Percentiles rank a stretch among this genome's conserved stretches.
These are phyloP conservation scores for Stephania yunnanensis DNA, from an alignment of 164 flowering plant species.

Conservation along the genomic window DNA sequence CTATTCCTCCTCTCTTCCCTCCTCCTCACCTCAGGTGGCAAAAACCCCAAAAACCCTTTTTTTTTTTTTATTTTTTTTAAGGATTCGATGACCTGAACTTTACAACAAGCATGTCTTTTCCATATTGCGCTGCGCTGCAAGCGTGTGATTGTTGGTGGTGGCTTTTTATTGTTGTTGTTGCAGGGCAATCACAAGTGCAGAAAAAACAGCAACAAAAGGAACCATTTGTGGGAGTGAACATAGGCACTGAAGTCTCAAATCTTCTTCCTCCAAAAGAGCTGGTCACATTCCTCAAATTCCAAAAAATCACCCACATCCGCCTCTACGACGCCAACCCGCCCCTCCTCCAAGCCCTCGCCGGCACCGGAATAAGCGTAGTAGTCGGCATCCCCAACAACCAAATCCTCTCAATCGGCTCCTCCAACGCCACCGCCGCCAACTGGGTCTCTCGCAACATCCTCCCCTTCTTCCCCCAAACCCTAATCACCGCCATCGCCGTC, in stretches of 20 bases:
- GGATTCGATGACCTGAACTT: too few relatives aligned
- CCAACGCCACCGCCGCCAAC: constrained; percentile 77
- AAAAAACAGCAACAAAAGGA: constrained; percentile 15
- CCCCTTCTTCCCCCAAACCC: constrained; percentile 67
- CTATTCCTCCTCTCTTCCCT: constrained; percentile 14
- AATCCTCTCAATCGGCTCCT: constrained; percentile 74
- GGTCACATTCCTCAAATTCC: constrained; percentile 58
- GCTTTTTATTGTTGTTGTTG: too few relatives aligned
- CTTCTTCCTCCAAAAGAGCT: constrained; percentile 49
- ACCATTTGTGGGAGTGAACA: constrained; percentile 77
- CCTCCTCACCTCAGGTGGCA: constrained; percentile 5
- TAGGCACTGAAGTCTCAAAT: constrained; percentile 75
- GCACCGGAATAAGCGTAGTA: constrained; percentile 74
- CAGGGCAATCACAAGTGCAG: constrained; percentile 9
- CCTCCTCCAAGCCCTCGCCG: constrained; percentile 62
- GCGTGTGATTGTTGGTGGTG: too few relatives aligned
- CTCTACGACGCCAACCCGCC: constrained; percentile 69
- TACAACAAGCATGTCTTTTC: too few relatives aligned
- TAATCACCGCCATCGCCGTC: constrained; percentile 66
- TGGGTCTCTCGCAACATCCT: constrained; percentile 77
- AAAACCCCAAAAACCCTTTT: too few relatives aligned
- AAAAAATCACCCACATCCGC: constrained; percentile 73
- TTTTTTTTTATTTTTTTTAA: too few relatives aligned
- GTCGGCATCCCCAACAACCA: constrained; percentile 89
- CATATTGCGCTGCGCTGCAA: too few relatives aligned